Conservation (phyloP, 2,329 filamentous ascomycete species). For the Claviceps humidiphila region DNA sequence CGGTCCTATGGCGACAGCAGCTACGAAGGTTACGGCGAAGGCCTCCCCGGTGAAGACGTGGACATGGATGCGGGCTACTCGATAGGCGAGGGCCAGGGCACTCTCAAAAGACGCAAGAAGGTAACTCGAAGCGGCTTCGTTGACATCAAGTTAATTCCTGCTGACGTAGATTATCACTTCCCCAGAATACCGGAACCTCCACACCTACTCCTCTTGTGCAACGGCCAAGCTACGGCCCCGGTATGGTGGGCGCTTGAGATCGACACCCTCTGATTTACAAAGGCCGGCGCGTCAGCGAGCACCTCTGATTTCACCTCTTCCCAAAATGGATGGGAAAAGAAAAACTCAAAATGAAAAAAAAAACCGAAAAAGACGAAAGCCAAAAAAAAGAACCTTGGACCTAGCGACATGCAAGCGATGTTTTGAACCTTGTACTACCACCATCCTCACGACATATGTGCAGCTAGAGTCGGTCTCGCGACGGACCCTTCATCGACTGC, state of each 20-base stretch:
- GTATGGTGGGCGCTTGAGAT: constrained; percentile 42
- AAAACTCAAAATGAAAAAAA: background rate
- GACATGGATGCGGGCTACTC: constrained; percentile 50
- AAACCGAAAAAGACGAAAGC: background rate
- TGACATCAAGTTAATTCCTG: too few species aligned
- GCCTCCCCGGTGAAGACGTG: constrained; percentile 53
- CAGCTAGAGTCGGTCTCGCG: background rate
- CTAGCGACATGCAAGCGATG: background rate
- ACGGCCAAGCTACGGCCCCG: constrained; percentile 42
- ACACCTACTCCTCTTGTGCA: constrained; percentile 31
- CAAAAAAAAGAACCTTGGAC: background rate
- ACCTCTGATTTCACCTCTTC: background rate
- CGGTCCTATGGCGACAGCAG: constrained; percentile 62
- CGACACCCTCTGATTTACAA: background rate
- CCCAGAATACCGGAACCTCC: constrained; percentile 31
- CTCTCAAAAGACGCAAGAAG: constrained; percentile 54
- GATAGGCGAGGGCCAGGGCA: constrained; percentile 57
- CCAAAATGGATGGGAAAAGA: background rate
- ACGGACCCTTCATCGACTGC: background rate
- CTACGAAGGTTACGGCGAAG: constrained; percentile 62
- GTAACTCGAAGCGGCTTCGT: constrained; percentile 19
- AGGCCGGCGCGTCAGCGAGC: too few species aligned
- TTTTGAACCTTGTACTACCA: background rate
- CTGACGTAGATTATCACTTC: constrained; percentile 10
- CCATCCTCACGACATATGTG: background rate